A percentile compares a stretch with the other conserved stretches of the same genome.
Evolutionary conservation across 2,329 filamentous ascomycete genomes (phyloP).

Genomic region (Hymenoscyphus occultus): DNA sequence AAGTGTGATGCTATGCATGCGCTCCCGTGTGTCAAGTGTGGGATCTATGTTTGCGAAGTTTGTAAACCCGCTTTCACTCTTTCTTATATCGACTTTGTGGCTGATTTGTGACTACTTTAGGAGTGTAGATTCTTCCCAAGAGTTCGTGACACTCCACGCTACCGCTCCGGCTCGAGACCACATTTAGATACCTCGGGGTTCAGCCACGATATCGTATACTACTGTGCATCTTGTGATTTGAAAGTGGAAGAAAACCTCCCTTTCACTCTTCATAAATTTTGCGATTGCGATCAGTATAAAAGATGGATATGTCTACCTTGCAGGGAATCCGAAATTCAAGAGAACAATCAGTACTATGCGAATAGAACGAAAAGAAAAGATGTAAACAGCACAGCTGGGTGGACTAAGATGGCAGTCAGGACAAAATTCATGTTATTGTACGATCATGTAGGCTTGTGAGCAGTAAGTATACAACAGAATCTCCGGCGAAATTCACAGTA

Average conservation of each 20-base stretch:
- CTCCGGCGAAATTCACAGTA: neutral
- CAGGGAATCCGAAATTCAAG: slow-evolving; percentile 13
- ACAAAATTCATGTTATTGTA: slow-evolving; percentile 9
- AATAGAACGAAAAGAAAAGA: slow-evolving; percentile 11
- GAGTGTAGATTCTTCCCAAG: slow-evolving; percentile 4
- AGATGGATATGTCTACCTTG: slow-evolving; percentile 23
- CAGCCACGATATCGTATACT: slow-evolving; percentile 15
- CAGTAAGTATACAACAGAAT: slow-evolving; percentile 12
- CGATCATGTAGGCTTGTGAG: slow-evolving; percentile 2
- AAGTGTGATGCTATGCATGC: slow-evolving; percentile 8
- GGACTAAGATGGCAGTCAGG: too few relatives aligned
- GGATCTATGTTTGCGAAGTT: slow-evolving; percentile 1
- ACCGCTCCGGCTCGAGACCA: neutral
- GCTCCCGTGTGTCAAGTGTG: slow-evolving; percentile 5
- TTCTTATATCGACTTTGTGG: too few relatives aligned
- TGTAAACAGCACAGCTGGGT: too few relatives aligned
- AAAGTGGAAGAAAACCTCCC: slow-evolving; percentile 16
- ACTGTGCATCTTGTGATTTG: slow-evolving; percentile 16
- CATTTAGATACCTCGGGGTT: neutral
- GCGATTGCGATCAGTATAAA: slow-evolving; percentile 22
- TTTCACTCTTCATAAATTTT: slow-evolving; percentile 15
- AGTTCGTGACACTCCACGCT: neutral
- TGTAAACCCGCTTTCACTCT: neutral
- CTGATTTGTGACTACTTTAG: neutral
- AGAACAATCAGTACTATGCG: slow-evolving; percentile 10